Conservation (phyloP, 306 rosid species). For the Glycine soja region DNA sequence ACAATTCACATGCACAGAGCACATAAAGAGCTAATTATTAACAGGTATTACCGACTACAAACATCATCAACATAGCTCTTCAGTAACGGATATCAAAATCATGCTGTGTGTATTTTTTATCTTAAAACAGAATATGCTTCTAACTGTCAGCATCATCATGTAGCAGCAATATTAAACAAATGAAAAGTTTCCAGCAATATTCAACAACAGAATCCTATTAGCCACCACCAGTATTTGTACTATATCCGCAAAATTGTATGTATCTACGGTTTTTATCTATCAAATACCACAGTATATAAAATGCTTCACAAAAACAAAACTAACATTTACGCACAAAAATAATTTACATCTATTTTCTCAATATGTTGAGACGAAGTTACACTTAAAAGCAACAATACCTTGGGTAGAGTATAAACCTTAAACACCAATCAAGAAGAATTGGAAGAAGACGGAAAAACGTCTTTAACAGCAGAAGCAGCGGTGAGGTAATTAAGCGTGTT, state of each 20-base stretch:
- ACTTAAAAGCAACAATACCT: slow-evolving; percentile 43
- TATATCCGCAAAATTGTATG: slow-evolving; percentile 22
- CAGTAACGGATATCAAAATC: too few relatives aligned
- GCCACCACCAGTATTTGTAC: slow-evolving; percentile 30
- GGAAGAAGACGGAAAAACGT: slow-evolving; percentile 80
- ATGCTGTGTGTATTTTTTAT: neutral
- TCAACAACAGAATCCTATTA: neutral
- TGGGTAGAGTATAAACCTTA: neutral
- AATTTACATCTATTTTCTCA: slow-evolving; percentile 55
- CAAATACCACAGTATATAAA: neutral
- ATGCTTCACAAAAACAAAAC: slow-evolving; percentile 19
- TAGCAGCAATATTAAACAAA: slow-evolving; percentile 1
- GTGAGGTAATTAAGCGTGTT: slow-evolving; percentile 94
- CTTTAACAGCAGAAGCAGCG: slow-evolving; percentile 98
- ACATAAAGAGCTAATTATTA: neutral
- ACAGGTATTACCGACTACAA: neutral
- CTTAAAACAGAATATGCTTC: slow-evolving; percentile 25
- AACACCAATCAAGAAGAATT: slow-evolving; percentile 19
- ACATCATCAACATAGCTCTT: neutral
- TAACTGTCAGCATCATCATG: neutral
- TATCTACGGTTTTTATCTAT: neutral
- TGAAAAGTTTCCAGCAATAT: neutral
- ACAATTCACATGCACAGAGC: neutral
- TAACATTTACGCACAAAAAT: slow-evolving; percentile 10
- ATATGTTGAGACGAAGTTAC: slow-evolving; percentile 14